These are phyloP conservation scores for Asterophora parasitica DNA, from an alignment of 768 basidiomycete genomes.

Conservation along the genomic window DNA sequence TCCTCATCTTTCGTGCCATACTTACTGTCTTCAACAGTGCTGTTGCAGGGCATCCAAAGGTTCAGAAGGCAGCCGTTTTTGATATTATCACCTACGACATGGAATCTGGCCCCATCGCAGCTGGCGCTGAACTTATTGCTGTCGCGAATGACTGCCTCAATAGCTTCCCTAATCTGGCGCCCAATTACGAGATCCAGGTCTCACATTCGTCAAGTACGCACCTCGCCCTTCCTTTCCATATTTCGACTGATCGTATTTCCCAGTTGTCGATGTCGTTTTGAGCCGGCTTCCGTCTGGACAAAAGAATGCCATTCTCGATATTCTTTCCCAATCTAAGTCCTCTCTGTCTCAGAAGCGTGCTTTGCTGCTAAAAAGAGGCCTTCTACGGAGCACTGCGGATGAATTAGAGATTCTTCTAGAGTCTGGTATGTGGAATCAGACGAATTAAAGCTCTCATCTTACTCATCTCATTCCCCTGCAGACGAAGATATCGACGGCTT, in stretches of 20 bases:
- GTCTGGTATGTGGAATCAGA: constrained; percentile 35
- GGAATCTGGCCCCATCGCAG: constrained; percentile 55
- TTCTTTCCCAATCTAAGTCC: constrained; percentile 62
- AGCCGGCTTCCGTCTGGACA: constrained; percentile 55
- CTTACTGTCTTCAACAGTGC: constrained; percentile 33
- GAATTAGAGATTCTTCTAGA: constrained; percentile 71
- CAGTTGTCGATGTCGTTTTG: constrained; percentile 66
- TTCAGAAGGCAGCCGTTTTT: constrained; percentile 70
- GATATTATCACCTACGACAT: constrained; percentile 82
- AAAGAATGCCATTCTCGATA: constrained; percentile 54
- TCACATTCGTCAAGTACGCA: constrained; percentile 72
- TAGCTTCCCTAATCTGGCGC: constrained; percentile 63
- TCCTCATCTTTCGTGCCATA: constrained; percentile 8
- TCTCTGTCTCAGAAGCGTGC: constrained; percentile 65
- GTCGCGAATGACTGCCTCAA: constrained; percentile 64
- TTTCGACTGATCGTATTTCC: constrained; percentile 1
- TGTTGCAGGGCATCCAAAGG: constrained; percentile 69
- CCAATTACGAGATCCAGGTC: constrained; percentile 70
- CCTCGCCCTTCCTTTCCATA: neutral
- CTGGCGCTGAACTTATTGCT: constrained; percentile 70
- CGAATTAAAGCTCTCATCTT: neutral
- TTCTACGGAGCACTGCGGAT: constrained; percentile 62
- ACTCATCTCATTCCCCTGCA: constrained; percentile 18
- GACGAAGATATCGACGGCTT: constrained; percentile 62
- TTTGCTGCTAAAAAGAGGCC: constrained; percentile 62